Evolutionary conservation across 73 alveolate genomes (phyloP).

Genomic region (Paraurostyla sp.): DNA sequence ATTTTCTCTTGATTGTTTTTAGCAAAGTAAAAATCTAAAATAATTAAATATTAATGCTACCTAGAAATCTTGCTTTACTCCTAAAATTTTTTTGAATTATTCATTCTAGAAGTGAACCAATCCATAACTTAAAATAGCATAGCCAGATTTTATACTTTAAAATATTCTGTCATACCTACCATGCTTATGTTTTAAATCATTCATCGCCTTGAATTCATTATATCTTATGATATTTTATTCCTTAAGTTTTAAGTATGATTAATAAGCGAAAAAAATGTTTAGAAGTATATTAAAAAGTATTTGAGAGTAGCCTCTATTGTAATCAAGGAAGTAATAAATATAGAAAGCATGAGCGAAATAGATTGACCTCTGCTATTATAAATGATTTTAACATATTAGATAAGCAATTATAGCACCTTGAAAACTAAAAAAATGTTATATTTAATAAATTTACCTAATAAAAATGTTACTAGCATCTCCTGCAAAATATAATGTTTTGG

Average conservation of each 20-base stretch:
- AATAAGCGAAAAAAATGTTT: neutral
- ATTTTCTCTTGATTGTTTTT: conserved; percentile 30
- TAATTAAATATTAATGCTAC: neutral
- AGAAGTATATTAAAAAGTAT: too few species aligned
- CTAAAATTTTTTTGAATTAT: conserved; percentile 9
- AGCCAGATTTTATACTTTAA: conserved; percentile 34
- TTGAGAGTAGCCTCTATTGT: too few species aligned
- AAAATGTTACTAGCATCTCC: neutral
- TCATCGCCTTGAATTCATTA: neutral
- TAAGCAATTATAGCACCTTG: too few species aligned
- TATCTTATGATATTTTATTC: neutral
- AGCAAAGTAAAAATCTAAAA: conserved; percentile 11
- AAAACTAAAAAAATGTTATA: too few species aligned
- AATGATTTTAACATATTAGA: too few species aligned
- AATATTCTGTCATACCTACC: conserved; percentile 42
- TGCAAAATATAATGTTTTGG: neutral
- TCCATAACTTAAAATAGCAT: conserved; percentile 25
- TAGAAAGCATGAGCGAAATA: too few species aligned
- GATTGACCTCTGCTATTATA: too few species aligned
- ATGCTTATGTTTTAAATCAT: neutral
- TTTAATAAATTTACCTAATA: neutral
- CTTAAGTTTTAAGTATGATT: neutral
- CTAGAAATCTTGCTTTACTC: neutral
- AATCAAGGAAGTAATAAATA: too few species aligned
- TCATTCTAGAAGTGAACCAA: conserved; percentile 33